phyloP scores from a whole-genome alignment of 352 stramenopile genomes.

The Globisporangium canariense region DNA sequence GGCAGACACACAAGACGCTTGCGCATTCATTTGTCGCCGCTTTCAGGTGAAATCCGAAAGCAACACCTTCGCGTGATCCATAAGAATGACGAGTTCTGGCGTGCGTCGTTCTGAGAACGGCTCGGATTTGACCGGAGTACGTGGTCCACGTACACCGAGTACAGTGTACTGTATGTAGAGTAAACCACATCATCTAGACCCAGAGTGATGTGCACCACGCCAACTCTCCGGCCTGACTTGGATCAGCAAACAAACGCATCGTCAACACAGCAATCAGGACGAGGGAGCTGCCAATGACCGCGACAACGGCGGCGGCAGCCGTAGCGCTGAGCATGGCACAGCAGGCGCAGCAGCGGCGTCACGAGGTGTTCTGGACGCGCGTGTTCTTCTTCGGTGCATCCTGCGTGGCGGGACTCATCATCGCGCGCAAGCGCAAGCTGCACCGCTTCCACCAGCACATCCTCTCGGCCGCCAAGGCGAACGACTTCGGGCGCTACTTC shows the following conservation, averaged over 20 bases:
- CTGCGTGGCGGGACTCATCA: slow-evolving; percentile 62
- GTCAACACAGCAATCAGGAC: neutral
- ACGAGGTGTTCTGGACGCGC: slow-evolving; percentile 63
- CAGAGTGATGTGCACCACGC: no score
- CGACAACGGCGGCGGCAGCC: neutral
- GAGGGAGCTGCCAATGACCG: neutral
- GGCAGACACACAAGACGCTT: no score
- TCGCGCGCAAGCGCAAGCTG: slow-evolving; percentile 67
- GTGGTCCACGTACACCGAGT: no score
- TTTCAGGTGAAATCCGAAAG: no score
- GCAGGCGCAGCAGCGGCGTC: slow-evolving; percentile 17
- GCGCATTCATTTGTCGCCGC: no score
- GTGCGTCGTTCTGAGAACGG: no score
- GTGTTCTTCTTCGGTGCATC: slow-evolving; percentile 70
- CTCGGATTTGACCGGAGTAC: no score
- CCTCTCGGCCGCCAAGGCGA: slow-evolving; percentile 53
- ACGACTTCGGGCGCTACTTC: slow-evolving; percentile 76
- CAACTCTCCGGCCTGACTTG: neutral
- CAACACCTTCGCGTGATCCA: no score
- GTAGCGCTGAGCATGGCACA: neutral
- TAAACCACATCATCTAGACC: no score
- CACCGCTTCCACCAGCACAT: slow-evolving; percentile 68
- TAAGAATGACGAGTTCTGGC: no score
- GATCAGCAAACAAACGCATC: neutral
- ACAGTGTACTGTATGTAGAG: no score